phyloP scores from a whole-genome alignment of 2,329 filamentous ascomycete species.

The Curvularia sp. region DNA sequence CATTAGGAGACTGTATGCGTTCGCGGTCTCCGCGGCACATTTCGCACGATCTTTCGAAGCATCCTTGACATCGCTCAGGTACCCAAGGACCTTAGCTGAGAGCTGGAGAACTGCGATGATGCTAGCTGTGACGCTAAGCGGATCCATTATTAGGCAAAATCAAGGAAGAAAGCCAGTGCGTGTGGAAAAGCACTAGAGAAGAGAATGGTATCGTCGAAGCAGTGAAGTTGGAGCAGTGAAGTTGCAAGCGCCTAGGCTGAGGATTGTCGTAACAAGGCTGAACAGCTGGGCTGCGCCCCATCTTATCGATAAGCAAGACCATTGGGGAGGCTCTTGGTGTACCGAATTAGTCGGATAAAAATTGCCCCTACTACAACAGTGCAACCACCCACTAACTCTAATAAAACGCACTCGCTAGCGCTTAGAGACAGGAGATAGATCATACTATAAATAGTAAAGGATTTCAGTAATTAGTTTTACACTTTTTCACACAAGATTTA shows the following conservation, averaged over 20 bases:
- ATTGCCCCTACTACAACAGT: background rate
- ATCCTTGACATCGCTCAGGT: background rate
- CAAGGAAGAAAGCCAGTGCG: background rate
- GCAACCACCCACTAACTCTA: too few species aligned
- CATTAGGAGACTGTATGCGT: background rate
- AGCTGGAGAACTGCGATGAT: background rate
- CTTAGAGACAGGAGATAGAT: too few species aligned
- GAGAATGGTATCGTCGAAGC: background rate
- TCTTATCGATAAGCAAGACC: too few species aligned
- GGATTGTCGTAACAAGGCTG: background rate
- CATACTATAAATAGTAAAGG: too few species aligned
- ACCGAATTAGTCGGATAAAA: background rate
- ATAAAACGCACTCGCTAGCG: too few species aligned
- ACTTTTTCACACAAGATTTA: too few species aligned
- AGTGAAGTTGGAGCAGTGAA: background rate
- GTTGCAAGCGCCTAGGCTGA: background rate
- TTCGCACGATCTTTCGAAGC: background rate
- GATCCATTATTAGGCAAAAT: background rate
- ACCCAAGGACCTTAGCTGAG: background rate
- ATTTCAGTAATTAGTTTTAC: too few species aligned
- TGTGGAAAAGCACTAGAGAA: background rate
- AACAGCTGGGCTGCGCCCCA: background rate
- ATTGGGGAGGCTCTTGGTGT: background rate
- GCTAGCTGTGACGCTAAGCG: background rate
- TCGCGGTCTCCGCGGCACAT: background rate